phyloP scores from a whole-genome alignment of 345 rosid species.

The Salix dunnii region DNA sequence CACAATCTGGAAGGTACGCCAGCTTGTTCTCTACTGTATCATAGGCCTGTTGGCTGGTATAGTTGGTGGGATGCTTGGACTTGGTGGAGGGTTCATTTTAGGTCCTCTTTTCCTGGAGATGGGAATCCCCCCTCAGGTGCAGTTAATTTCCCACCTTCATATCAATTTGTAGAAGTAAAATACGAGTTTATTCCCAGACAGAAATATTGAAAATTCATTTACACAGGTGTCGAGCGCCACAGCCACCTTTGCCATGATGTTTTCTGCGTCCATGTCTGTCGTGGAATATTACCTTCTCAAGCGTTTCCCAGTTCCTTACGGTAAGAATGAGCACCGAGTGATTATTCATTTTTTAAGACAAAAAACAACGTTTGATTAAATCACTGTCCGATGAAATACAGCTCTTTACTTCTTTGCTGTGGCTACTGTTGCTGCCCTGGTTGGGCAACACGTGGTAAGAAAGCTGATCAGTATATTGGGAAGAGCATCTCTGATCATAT shows the following conservation, averaged over 20 bases:
- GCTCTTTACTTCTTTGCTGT: constrained; percentile 23
- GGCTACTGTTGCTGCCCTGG: constrained; percentile 18
- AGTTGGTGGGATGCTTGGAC: constrained; percentile 39
- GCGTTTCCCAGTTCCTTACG: constrained; percentile 79
- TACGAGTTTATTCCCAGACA: neutral
- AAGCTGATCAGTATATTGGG: constrained; percentile 14
- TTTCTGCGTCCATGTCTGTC: constrained; percentile 82
- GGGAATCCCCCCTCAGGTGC: constrained; percentile 41
- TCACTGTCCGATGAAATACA: neutral
- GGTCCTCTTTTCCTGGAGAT: constrained; percentile 45
- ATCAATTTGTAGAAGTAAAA: neutral
- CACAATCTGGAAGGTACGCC: constrained; percentile 15
- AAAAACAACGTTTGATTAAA: neutral
- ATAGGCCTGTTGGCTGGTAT: constrained; percentile 31
- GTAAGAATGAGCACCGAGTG: constrained; percentile 23
- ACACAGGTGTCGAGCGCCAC: constrained; percentile 80
- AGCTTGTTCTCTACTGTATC: constrained; percentile 19
- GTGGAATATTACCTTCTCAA: constrained; percentile 75
- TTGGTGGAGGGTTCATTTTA: constrained; percentile 42
- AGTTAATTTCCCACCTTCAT: neutral
- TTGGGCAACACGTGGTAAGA: constrained; percentile 22
- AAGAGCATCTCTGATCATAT: constrained; percentile 25
- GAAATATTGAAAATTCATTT: neutral
- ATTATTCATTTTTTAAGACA: neutral
- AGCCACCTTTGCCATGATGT: constrained; percentile 78